Conservation (phyloP, 108 stramenopile genomes). For the Nitzschia sp. region DNA sequence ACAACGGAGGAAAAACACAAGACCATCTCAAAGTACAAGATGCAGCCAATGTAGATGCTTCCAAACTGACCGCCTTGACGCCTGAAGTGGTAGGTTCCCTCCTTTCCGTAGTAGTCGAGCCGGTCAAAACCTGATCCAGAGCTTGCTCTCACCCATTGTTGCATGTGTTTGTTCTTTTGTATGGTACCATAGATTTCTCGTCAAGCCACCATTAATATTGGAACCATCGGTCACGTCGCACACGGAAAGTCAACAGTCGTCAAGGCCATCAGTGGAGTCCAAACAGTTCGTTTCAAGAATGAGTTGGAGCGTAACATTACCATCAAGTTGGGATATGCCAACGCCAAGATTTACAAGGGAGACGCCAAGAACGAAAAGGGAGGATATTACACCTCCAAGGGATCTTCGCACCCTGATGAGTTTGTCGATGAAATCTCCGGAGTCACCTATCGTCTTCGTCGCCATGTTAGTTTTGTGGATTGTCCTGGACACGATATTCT, state of each 20-base stretch:
- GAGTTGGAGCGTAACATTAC: slow-evolving; percentile 99
- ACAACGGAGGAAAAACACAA: slow-evolving; percentile 38
- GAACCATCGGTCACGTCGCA: slow-evolving; percentile 99
- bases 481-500: slow-evolving; percentile 99
- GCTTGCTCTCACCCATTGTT: slow-evolving; percentile 6
- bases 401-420: slow-evolving; percentile 89
- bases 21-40: slow-evolving; percentile 79
- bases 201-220: slow-evolving; percentile 99
- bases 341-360: slow-evolving; percentile 99
- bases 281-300: slow-evolving; percentile 99
- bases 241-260: slow-evolving; percentile 99
- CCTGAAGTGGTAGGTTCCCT: slow-evolving; percentile 81
- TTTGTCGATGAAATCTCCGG: slow-evolving; percentile 85
- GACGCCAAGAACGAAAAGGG: slow-evolving; percentile 61
- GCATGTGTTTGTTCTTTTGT: slow-evolving; percentile 6
- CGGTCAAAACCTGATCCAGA: not conserved
- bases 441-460: slow-evolving; percentile 85
- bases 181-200: slow-evolving; percentile 81
- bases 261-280: slow-evolving; percentile 98
- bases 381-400: slow-evolving; percentile 87
- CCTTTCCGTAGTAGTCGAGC: not conserved
- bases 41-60: slow-evolving; percentile 69
- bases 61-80: slow-evolving; percentile 80
- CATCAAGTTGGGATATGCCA: slow-evolving; percentile 99
- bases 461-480: slow-evolving; percentile 99